Conservation (phyloP, 2,329 filamentous ascomycete genomes). For the Colletotrichum musae region DNA sequence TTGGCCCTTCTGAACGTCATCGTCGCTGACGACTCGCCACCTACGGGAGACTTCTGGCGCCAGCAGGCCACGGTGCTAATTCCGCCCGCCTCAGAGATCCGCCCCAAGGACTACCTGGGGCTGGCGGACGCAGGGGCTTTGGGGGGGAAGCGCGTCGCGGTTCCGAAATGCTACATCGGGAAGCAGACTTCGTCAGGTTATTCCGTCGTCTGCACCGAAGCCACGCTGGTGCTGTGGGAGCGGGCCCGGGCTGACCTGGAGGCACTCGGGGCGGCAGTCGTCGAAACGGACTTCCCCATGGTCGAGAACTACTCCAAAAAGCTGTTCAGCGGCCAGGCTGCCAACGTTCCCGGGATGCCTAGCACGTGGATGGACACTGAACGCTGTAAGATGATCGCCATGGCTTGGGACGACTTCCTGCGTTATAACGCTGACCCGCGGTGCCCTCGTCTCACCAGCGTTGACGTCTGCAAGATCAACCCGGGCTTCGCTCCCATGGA, state of each 20-base stretch:
- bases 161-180: slow-evolving; percentile 67
- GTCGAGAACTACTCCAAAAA: slow-evolving; percentile 29
- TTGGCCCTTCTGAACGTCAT: slow-evolving; percentile 61
- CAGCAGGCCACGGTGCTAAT: slow-evolving; percentile 62
- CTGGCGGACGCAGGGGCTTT: slow-evolving; percentile 52
- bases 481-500: slow-evolving; percentile 36
- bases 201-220: slow-evolving; percentile 16
- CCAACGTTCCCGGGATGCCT: slow-evolving; percentile 26
- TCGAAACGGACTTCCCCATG: slow-evolving; percentile 46
- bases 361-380: slow-evolving; percentile 57
- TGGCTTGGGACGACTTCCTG: slow-evolving; percentile 67
- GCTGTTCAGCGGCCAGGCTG: slow-evolving; percentile 21
- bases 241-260: slow-evolving; percentile 54
- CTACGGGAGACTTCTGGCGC: slow-evolving; percentile 65
- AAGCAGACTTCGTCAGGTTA: slow-evolving; percentile 43
- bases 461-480: slow-evolving; percentile 54
- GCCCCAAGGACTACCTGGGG: slow-evolving; percentile 50
- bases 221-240: slow-evolving; percentile 48
- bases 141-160: slow-evolving; percentile 60
- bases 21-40: slow-evolving; percentile 55
- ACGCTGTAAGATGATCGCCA: slow-evolving; percentile 57
- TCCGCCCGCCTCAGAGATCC: slow-evolving; percentile 49
- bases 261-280: slow-evolving; percentile 56
- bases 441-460: slow-evolving; percentile 53
- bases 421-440: slow-evolving; percentile 55